Percentiles rank a stretch among this genome's conserved stretches.
Evolutionary conservation across 257 asterid genomes (phyloP).

Genomic region (Osmanthus fragrans): DNA sequence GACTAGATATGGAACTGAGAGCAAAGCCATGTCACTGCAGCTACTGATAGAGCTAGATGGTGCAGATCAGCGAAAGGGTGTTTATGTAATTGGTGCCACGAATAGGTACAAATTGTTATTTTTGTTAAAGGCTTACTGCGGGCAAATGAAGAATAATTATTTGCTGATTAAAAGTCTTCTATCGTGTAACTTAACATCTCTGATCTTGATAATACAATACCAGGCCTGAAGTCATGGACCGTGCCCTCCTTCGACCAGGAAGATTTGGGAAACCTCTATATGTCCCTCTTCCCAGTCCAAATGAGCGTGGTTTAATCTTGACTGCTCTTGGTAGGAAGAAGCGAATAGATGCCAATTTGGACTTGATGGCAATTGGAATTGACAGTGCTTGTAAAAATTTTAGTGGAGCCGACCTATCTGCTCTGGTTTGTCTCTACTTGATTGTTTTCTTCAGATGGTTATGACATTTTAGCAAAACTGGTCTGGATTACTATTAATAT

Average conservation of each 20-base stretch:
- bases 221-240: conserved; percentile 89
- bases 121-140: not conserved
- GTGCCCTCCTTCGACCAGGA: conserved; percentile 81
- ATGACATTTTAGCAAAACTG: not conserved
- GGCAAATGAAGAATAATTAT: not conserved
- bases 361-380: conserved; percentile 69
- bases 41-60: conserved; percentile 85
- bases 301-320: conserved; percentile 81
- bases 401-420: conserved; percentile 84
- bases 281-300: conserved; percentile 82
- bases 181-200: not conserved
- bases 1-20: conserved; percentile 20
- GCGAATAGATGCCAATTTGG: conserved; percentile 56
- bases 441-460: not conserved
- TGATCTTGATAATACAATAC: conserved; percentile 18
- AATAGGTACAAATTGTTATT: conserved; percentile 54
- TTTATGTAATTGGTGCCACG: conserved; percentile 88
- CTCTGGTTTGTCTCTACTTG: conserved; percentile 49
- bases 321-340: conserved; percentile 66
- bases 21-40: conserved; percentile 41
- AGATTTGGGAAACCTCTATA: conserved; percentile 74
- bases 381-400: conserved; percentile 60
- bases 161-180: not conserved
- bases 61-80: conserved; percentile 68
- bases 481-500: not conserved